Base-by-base conservation (phyloP, 23 red algal genomes). In the Cyanidium caldarium region DNA sequence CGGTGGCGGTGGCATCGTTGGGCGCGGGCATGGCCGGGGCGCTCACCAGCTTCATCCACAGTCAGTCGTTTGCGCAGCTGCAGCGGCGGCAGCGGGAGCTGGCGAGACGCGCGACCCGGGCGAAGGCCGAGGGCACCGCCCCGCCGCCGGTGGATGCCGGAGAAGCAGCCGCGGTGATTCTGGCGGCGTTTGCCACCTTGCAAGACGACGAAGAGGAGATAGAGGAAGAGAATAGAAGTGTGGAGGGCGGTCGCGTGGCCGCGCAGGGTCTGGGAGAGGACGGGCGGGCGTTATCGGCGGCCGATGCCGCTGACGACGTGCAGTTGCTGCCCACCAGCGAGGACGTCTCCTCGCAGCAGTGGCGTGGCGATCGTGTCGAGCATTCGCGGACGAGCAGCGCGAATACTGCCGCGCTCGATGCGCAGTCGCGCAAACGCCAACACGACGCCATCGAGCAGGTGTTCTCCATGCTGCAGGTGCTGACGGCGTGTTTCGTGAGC, bases 401-500 rank as follows among this genome's bases (percentile, higher is more conserved):
- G 51, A 61, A 16, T 28, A 61, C 51, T 10, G 19, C 19, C 21
- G 51, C 51, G 7, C n/a, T n/a, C n/a, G n/a, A n/a, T n/a, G n/a
- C n/a, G n/a, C n/a, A n/a, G n/a, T n/a, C n/a, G n/a, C 33, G 31
- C 7, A 61, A 75, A 25, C 34, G 42, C 39, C 77, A 94, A 67
- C 83, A 74, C n/a, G 82, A 77, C 33, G 72, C 77, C 66, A 79
- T 88, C 44, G 92, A 98, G 68, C 67, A 78, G 43, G 84, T 98
- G 31, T 98, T 98, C 82, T 84, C 81, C 71, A 73, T 88, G 14
- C 66, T 88, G 42, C 92, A 98, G 61, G 80, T 88, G 29, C 46
- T 86, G 2, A 98, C 92, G n/a, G 92, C 92, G 2, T 88, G 81
- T 40, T 61, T 98, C 46, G 57, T 89, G 38, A 41, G 83, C 33